These are phyloP conservation scores for Colletotrichum sp. DNA, from an alignment of 2,329 filamentous ascomycete species.

Conservation along the genomic window DNA sequence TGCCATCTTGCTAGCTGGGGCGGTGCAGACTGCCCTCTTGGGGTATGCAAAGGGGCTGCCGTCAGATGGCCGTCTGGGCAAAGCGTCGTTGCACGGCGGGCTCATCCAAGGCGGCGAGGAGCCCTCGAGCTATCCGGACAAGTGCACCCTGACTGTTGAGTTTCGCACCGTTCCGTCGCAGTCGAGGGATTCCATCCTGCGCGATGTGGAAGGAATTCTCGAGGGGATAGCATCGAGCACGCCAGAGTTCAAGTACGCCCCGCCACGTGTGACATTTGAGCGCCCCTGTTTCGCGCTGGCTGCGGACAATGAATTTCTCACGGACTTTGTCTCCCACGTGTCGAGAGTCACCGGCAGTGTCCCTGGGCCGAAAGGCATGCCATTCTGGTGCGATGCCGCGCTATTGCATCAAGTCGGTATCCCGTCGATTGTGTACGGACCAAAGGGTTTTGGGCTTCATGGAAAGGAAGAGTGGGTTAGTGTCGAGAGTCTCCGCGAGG, in stretches of 20 bases:
- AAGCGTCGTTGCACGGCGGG: conserved; percentile 50
- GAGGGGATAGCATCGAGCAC: conserved; percentile 33
- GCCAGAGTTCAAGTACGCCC: conserved; percentile 43
- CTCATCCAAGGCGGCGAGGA: conserved; percentile 57
- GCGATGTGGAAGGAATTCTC: conserved; percentile 43
- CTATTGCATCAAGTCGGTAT: conserved; percentile 49
- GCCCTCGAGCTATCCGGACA: conserved; percentile 53
- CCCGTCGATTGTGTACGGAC: conserved; percentile 51
- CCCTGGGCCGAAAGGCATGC: conserved; percentile 30
- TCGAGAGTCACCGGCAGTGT: conserved; percentile 27
- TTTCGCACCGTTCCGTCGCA: conserved; percentile 53
- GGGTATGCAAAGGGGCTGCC: conserved; percentile 42
- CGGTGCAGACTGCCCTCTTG: conserved; percentile 51
- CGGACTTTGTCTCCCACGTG: not conserved
- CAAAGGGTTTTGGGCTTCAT: conserved; percentile 53
- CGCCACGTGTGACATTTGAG: conserved; percentile 41
- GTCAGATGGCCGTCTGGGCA: conserved; percentile 37
- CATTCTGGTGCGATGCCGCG: conserved; percentile 59
- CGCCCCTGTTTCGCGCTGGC: conserved; percentile 46
- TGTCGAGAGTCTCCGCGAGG: conserved; percentile 43
- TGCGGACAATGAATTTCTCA: conserved; percentile 27
- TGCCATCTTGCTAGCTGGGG: conserved; percentile 52
- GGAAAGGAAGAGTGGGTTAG: conserved; percentile 56
- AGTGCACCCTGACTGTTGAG: conserved; percentile 54
- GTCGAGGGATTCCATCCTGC: conserved; percentile 37